These are phyloP conservation scores for Hsuehochloa calcarea DNA, from an alignment of 176 grass and related monocot species.

Conservation along the genomic window DNA sequence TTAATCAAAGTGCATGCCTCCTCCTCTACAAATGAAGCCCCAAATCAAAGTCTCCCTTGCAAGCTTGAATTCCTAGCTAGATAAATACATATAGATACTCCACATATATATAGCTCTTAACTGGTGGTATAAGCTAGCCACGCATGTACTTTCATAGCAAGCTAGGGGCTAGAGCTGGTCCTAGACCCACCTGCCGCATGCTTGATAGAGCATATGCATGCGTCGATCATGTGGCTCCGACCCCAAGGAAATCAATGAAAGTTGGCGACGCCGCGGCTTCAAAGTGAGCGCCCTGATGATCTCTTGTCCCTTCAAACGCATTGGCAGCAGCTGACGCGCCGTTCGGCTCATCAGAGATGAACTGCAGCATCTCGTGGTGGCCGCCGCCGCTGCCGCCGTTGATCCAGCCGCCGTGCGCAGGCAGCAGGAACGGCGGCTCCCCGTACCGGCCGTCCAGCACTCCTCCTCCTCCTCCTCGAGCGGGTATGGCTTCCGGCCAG, in stretches of 20 bases:
- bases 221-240: constrained; percentile 69
- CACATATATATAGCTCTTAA: not conserved
- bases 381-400: not conserved
- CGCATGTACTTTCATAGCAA: constrained; percentile 2
- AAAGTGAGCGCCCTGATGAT: constrained; percentile 17
- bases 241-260: constrained; percentile 97
- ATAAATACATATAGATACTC: not conserved
- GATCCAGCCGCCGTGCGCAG: constrained; percentile 4
- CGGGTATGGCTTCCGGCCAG: constrained; percentile 18
- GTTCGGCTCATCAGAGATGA: not conserved
- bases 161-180: constrained; percentile 1
- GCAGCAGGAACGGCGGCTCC: constrained; percentile 15
- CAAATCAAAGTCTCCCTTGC: not conserved
- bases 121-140: not conserved
- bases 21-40: constrained; percentile 26
- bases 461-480: not conserved
- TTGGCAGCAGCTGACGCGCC: not conserved
- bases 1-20: constrained; percentile 17
- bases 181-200: constrained; percentile 33
- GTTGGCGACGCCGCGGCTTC: constrained; percentile 38
- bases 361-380: constrained; percentile 23
- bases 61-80: not conserved
- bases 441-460: not conserved
- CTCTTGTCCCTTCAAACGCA: constrained; percentile 26
- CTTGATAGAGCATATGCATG: not conserved